Percentiles rank a stretch among this genome's conserved stretches.
phyloP scores from a whole-genome alignment of 2,329 filamentous ascomycete species.

The Alternaria incomplexa region DNA sequence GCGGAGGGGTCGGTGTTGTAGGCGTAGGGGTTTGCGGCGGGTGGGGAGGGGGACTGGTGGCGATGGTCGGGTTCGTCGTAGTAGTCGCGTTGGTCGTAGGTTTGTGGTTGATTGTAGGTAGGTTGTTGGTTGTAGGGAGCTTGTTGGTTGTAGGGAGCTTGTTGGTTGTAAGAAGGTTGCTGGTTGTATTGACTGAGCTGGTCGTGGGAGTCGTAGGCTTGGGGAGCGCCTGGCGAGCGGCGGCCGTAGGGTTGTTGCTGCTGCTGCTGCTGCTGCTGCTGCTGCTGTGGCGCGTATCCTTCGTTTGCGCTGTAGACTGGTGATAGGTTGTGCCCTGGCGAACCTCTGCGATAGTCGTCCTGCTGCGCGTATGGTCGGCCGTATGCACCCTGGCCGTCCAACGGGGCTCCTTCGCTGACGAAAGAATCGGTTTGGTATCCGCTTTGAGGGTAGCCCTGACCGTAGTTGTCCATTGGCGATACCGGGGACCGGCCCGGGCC shows the following conservation, averaged over 20 bases:
- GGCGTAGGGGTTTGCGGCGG: conserved; percentile 1
- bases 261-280: conserved; percentile 9
- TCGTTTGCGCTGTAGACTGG: conserved; percentile 20
- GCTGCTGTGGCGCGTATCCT: conserved; percentile 16
- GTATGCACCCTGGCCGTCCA: conserved; percentile 27
- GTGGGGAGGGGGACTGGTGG: conserved; percentile 5
- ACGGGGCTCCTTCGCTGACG: conserved; percentile 14
- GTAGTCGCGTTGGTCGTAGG: conserved; percentile 11
- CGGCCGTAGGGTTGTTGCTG: conserved; percentile 18
- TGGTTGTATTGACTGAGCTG: conserved; percentile 15
- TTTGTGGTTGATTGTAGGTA: conserved; percentile 1
- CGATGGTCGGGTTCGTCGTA: conserved; percentile 1
- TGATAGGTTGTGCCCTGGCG: conserved; percentile 22
- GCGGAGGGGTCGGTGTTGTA: conserved; percentile 2
- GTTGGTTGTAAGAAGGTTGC: background rate
- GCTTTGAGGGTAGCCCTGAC: conserved; percentile 33
- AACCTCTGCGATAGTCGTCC: conserved; percentile 20
- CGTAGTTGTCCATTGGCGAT: conserved; percentile 31
- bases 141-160: conserved; percentile 1
- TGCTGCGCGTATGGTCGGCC: conserved; percentile 29
- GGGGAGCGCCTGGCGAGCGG: conserved; percentile 18
- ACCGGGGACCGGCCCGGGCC: conserved; percentile 38
- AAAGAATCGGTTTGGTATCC: conserved; percentile 31
- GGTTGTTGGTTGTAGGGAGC: conserved; percentile 2
- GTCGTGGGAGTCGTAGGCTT: conserved; percentile 23